These are phyloP conservation scores for Septoria petroselini DNA, from an alignment of 2,329 filamentous ascomycete species.

Conservation along the genomic window DNA sequence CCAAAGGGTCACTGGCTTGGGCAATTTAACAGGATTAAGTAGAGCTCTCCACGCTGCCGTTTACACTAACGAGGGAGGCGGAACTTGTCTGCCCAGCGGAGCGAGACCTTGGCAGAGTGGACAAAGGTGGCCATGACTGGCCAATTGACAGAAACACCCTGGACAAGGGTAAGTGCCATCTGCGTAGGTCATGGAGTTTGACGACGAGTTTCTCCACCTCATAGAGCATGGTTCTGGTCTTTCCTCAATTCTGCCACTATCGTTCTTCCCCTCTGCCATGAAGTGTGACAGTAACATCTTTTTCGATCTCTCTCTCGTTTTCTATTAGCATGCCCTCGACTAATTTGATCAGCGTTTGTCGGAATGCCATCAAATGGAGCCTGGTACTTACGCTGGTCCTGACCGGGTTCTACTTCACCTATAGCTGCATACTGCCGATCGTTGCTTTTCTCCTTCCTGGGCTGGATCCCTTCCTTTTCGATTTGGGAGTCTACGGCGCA, in stretches of 20 bases:
- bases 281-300: neutral
- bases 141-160: neutral
- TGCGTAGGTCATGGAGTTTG: neutral
- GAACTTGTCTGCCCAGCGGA: neutral
- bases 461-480: constrained; percentile 33
- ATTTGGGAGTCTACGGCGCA: constrained; percentile 36
- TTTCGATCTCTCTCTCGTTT: neutral
- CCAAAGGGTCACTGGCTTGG: neutral
- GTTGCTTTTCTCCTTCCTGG: constrained; percentile 32
- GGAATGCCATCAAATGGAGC: constrained; percentile 15
- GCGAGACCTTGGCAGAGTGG: constrained; percentile 8
- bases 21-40: no score
- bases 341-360: constrained; percentile 14
- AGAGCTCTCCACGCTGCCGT: neutral
- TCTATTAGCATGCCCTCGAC: constrained; percentile 20
- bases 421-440: constrained; percentile 34
- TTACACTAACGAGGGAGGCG: neutral
- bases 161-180: neutral
- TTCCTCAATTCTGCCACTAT: neutral
- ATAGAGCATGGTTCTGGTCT: neutral
- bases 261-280: neutral
- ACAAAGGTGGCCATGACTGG: constrained; percentile 1
- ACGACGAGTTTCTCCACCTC: constrained; percentile 6
- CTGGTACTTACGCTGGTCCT: constrained; percentile 13
- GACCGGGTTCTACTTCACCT: constrained; percentile 24